These are phyloP conservation scores for Trichosporon sp. DNA, from an alignment of 1,284 basidiomycete species.

Conservation along the genomic window DNA sequence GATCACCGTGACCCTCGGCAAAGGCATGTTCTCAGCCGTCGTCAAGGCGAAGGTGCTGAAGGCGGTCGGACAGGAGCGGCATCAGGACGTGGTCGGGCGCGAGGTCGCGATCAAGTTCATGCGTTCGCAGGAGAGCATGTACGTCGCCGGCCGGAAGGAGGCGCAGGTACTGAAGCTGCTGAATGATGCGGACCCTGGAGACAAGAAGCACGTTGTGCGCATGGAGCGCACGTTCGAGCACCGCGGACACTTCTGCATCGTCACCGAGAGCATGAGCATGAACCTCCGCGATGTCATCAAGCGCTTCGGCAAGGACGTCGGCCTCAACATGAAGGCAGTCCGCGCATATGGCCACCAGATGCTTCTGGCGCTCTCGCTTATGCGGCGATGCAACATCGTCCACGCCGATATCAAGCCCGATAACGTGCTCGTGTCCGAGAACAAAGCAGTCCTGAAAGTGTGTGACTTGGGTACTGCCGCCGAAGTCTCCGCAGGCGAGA, in stretches of 20 bases:
- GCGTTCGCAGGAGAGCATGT: conserved; percentile 95
- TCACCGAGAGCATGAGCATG: conserved; percentile 96
- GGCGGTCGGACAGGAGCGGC: conserved; percentile 64
- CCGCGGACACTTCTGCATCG: conserved; percentile 92
- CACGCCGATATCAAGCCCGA: conserved; percentile 99
- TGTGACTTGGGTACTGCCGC: conserved; percentile 96
- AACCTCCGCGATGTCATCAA: conserved; percentile 97
- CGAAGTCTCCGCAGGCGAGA: conserved; percentile 83
- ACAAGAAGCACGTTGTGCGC: conserved; percentile 93
- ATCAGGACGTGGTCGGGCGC: conserved; percentile 59
- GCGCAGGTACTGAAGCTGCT: conserved; percentile 84
- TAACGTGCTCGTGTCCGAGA: conserved; percentile 92
- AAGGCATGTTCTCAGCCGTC: conserved; percentile 98
- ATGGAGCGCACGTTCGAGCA: conserved; percentile 94
- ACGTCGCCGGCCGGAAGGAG: conserved; percentile 93
- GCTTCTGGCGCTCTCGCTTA: conserved; percentile 79
- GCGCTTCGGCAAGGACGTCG: conserved; percentile 98
- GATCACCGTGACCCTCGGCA: conserved; percentile 89
- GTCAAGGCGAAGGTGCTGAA: conserved; percentile 84
- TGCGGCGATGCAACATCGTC: conserved; percentile 89
- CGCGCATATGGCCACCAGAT: conserved; percentile 96
- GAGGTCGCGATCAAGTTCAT: conserved; percentile 99
- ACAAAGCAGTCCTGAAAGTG: conserved; percentile 89
- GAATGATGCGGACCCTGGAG: conserved; percentile 85
- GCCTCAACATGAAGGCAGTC: conserved; percentile 94